These are phyloP conservation scores for Gastrodia elata DNA, from an alignment of 106 monocot species.

Conservation along the genomic window DNA sequence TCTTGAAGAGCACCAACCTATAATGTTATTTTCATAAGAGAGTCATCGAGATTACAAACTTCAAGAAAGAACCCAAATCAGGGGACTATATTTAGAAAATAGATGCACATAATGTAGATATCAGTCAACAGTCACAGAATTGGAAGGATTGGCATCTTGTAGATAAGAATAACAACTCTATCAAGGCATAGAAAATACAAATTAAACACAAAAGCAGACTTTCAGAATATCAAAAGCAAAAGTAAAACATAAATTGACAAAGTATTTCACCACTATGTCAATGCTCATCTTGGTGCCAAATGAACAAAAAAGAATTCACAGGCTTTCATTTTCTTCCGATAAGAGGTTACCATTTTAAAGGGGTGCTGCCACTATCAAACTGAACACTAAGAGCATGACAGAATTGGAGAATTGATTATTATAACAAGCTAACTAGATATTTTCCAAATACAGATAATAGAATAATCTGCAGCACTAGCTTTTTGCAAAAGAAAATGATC, in stretches of 20 bases:
- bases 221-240: background rate
- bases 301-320: background rate
- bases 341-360: background rate
- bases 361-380: background rate
- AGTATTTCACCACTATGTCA: background rate
- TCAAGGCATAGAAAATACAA: background rate
- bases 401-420: background rate
- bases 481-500: background rate
- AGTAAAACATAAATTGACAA: background rate
- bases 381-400: background rate
- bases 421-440: background rate
- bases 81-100: background rate
- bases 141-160: background rate
- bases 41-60: background rate
- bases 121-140: background rate
- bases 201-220: background rate
- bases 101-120: background rate
- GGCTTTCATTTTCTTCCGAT: background rate
- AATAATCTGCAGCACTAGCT: background rate
- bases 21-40: background rate
- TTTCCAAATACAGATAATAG: background rate
- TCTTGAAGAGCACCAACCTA: conserved; percentile 99
- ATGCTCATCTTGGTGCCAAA: background rate
- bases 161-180: background rate
- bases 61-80: conserved; percentile 7